A percentile compares a stretch with the other conserved stretches of the same genome.
These are phyloP conservation scores for Persicaria tinctoria DNA, from an alignment of 148 eudicot species.

Conservation along the genomic window DNA sequence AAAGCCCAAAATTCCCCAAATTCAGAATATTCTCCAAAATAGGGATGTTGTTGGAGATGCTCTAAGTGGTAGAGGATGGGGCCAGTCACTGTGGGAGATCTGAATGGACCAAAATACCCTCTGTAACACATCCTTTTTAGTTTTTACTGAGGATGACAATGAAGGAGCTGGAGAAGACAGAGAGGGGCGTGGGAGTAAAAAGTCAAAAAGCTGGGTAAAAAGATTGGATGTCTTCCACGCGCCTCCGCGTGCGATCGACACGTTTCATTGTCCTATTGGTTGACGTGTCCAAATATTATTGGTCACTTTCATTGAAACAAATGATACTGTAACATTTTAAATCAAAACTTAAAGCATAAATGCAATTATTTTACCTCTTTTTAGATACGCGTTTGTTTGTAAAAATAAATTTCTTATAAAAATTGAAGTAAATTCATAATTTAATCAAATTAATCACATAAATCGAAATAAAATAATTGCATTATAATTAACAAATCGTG, in stretches of 20 bases:
- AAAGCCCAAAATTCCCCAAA: too few species aligned
- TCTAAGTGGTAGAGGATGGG: neutral
- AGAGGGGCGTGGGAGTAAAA: constrained; percentile 1
- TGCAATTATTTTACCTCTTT: too few species aligned
- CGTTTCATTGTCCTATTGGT: neutral
- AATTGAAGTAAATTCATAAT: too few species aligned
- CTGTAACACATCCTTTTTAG: neutral
- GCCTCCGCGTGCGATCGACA: neutral
- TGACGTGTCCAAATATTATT: neutral
- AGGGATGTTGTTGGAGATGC: too few species aligned
- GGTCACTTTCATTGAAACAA: neutral
- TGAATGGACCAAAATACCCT: neutral
- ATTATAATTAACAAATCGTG: too few species aligned
- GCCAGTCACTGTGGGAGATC: neutral
- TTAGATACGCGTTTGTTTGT: too few species aligned
- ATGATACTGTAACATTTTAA: too few species aligned
- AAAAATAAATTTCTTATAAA: too few species aligned
- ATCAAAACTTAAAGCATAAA: too few species aligned
- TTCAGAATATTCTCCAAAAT: too few species aligned
- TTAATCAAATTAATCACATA: too few species aligned
- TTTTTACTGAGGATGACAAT: neutral
- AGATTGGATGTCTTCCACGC: neutral
- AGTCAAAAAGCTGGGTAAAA: constrained; percentile 6
- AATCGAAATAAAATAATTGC: too few species aligned
- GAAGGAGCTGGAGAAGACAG: neutral